Conservation (phyloP, 352 stramenopile species). For the Peronospora farinosa region DNA sequence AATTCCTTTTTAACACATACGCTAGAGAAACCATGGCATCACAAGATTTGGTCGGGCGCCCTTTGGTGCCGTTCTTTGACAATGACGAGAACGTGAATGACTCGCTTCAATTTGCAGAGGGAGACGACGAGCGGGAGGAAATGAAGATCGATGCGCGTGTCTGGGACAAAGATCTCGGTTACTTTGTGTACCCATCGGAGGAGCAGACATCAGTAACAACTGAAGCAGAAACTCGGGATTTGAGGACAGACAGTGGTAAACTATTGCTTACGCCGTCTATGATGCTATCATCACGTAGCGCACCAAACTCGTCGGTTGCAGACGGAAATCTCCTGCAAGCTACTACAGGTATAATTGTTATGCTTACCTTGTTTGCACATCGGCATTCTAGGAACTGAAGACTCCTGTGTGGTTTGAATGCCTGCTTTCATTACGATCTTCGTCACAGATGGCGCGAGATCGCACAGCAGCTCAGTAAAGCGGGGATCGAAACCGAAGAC, state of each 20-base stretch:
- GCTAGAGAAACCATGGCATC: conserved; percentile 28
- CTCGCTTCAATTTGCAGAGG: conserved; percentile 35
- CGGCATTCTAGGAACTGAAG: conserved; percentile 12
- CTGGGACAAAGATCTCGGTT: conserved; percentile 76
- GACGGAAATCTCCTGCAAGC: conserved; percentile 11
- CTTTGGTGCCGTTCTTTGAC: conserved; percentile 74
- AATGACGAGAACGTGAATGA: conserved; percentile 71
- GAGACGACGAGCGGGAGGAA: conserved; percentile 37
- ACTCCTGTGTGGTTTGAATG: conserved; percentile 11
- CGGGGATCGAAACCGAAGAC: conserved; percentile 38
- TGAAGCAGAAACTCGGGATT: conserved; percentile 13
- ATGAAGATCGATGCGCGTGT: conserved; percentile 79
- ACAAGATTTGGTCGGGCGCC: conserved; percentile 50
- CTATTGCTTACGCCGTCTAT: conserved; percentile 60
- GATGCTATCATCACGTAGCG: conserved; percentile 72
- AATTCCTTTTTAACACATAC: conserved; percentile 12
- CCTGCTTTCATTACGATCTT: conserved; percentile 14
- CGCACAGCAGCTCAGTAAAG: conserved; percentile 46
- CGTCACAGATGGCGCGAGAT: conserved; percentile 16
- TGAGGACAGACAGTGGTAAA: conserved; percentile 30
- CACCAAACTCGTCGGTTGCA: conserved; percentile 28
- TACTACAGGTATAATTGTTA: conserved; percentile 24
- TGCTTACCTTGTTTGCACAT: conserved; percentile 11
- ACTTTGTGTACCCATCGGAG: conserved; percentile 76
- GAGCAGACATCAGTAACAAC: conserved; percentile 17